Evolutionary conservation across 495 filamentous ascomycete species (phyloP), one percentile per base, ranked within the genome.

Genomic region (Pseudotulostoma volvatum): DNA sequence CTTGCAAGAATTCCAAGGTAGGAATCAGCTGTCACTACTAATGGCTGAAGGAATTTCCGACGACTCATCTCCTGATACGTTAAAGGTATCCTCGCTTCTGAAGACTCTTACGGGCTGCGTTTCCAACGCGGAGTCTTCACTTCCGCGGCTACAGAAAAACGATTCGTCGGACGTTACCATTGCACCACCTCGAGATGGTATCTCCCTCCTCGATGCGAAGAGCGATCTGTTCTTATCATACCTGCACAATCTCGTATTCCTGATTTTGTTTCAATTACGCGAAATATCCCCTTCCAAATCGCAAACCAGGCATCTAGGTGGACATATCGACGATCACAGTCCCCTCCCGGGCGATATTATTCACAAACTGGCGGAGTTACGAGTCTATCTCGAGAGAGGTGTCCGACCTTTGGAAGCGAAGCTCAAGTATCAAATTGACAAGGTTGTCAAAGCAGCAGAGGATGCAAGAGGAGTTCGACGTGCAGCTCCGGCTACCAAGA

Each of bases 191-290:
- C 67, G 76, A 46, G 76, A 93, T 44, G 88, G 88, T 44, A 87
- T 97, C 36, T 95, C 90, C 1, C 77, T 97, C 3, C 76, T 97
- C 50, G 84, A 94, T 52, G 72, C 79, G 37, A 97, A 97, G 56
- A 93, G 84, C 64, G 92, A 97, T 44, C 71, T 96, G 13, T 73
- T 97, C 9, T 79, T 97, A 32, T 85, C 92, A 1, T 97, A 97
- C 61, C 65, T 96, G 0, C 92, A 96, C 48, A 87, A 95, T 48
- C 72, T 94, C 3, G 83, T 88, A 20, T 93, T 94, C 46, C 62
- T 96, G 35, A 79, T 92, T 28, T 60, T 95, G 2, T 57, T 87
- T 32, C 90, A 93, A 55, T 54, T 95, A 13, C 73, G 83, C 13
- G 71, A 76, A 48, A 52, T 66, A 1, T 63, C 62, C 18, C 31